Evolutionary conservation across 2,329 filamentous ascomycete genomes (phyloP).

Genomic region (Beauveria scarabaeidicola): DNA sequence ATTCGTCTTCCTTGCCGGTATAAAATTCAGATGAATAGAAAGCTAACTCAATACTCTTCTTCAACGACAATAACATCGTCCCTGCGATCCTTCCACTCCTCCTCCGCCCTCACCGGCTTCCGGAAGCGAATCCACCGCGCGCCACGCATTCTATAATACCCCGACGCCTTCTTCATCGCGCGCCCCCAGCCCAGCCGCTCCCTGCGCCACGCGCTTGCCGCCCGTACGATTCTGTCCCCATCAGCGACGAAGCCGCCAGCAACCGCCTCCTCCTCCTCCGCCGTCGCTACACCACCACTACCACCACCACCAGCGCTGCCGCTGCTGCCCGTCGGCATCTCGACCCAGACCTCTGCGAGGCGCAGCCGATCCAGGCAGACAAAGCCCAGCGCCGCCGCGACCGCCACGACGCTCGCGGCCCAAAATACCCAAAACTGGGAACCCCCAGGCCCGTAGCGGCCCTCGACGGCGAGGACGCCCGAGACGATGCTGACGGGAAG

Average conservation of each 20-base stretch:
- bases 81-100: background rate
- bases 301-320: constrained; percentile 18
- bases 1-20: no score
- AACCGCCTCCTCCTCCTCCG: constrained; percentile 11
- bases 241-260: background rate
- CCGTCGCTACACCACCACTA: constrained; percentile 20
- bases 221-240: constrained; percentile 15
- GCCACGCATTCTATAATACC: constrained; percentile 21
- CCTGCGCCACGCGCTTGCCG: constrained; percentile 31
- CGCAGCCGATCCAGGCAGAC: constrained; percentile 42
- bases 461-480: constrained; percentile 38
- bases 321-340: constrained; percentile 25
- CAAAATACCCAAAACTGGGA: constrained; percentile 41
- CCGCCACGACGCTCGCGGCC: constrained; percentile 31
- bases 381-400: constrained; percentile 29
- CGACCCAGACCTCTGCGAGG: constrained; percentile 37
- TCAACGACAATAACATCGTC: background rate
- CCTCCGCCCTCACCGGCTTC: background rate
- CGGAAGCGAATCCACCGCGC: constrained; percentile 6
- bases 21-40: no score
- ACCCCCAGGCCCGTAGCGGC: constrained; percentile 33
- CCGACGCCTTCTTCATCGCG: constrained; percentile 33
- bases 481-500: constrained; percentile 41
- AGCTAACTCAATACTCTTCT: background rate
- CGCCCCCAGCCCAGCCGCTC: constrained; percentile 38